A percentile compares a stretch with the other conserved stretches of the same genome.
Evolutionary conservation across 2,329 filamentous ascomycete genomes (phyloP).

Genomic region (Aureobasidium namibiae): DNA sequence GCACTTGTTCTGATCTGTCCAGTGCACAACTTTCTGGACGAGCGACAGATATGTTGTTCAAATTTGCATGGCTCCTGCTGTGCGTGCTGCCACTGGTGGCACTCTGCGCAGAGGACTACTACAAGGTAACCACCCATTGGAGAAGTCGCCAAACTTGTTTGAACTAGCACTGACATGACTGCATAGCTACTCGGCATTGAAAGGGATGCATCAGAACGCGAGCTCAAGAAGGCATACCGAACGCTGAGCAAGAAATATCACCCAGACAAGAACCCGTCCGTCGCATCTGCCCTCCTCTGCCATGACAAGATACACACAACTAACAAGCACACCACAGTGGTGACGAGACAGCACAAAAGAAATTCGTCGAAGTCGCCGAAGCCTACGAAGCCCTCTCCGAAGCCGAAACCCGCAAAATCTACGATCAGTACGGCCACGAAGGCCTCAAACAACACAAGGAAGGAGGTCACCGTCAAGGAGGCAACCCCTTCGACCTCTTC

Average conservation of each 20-base stretch:
- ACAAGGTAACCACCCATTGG: slow-evolving; percentile 55
- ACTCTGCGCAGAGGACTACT: slow-evolving; percentile 59
- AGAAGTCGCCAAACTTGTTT: no score
- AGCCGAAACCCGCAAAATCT: slow-evolving; percentile 71
- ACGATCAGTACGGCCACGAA: slow-evolving; percentile 90
- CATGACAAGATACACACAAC: neutral
- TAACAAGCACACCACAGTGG: slow-evolving; percentile 44
- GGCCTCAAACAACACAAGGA: slow-evolving; percentile 76
- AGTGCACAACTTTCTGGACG: neutral
- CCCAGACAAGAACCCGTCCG: slow-evolving; percentile 95
- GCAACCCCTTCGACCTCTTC: slow-evolving; percentile 95
- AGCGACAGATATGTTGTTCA: slow-evolving; percentile 31
- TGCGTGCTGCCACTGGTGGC: slow-evolving; percentile 35
- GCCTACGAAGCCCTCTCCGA: slow-evolving; percentile 90
- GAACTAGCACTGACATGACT: slow-evolving; percentile 7
- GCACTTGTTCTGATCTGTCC: neutral
- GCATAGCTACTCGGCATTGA: slow-evolving; percentile 70
- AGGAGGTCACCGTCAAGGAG: slow-evolving; percentile 47
- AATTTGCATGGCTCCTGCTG: slow-evolving; percentile 32
- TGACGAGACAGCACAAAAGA: slow-evolving; percentile 71
- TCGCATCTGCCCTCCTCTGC: neutral
- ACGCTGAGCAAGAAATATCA: slow-evolving; percentile 91
- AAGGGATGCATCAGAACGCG: slow-evolving; percentile 69
- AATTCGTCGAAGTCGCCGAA: slow-evolving; percentile 89
- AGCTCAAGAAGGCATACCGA: slow-evolving; percentile 91